Conservation (phyloP, 2,329 filamentous ascomycete species). For the Alternaria gaisen region DNA sequence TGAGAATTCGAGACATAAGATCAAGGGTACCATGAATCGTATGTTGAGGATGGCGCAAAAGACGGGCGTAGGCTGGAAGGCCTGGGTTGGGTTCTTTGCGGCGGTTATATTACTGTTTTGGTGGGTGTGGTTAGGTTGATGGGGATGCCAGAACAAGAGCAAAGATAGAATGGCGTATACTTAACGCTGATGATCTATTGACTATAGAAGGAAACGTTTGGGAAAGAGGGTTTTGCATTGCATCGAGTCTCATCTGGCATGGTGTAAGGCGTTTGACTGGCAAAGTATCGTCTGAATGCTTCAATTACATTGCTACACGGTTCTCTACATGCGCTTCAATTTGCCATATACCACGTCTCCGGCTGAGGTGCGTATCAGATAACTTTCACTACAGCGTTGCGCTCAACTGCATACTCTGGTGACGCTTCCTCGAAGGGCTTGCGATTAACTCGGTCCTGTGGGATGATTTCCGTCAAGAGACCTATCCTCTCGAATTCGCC, state of each 20-base stretch:
- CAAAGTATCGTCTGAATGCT: neutral
- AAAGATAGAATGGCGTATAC: neutral
- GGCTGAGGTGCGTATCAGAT: neutral
- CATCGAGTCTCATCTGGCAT: constrained; percentile 9
- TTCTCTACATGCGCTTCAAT: neutral
- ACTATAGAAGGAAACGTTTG: neutral
- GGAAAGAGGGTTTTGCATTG: neutral
- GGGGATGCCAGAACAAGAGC: neutral
- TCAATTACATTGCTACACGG: neutral
- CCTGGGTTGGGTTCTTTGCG: constrained; percentile 89
- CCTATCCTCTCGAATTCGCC: neutral
- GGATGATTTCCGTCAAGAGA: neutral
- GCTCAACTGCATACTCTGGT: neutral
- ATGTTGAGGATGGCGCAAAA: constrained; percentile 96
- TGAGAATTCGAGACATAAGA: constrained; percentile 79
- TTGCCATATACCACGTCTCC: neutral
- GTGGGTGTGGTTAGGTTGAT: constrained; percentile 79
- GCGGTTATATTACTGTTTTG: constrained; percentile 84
- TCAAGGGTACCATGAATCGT: constrained; percentile 93
- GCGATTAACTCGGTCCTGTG: neutral
- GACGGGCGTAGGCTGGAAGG: constrained; percentile 94
- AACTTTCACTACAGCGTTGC: neutral
- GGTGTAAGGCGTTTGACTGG: constrained; percentile 3
- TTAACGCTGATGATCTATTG: neutral
- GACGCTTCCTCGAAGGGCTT: neutral